Evolutionary conservation across 257 asterid species (phyloP), one percentile per base, ranked within the genome.

Genomic region (Penstemon newberryi): DNA sequence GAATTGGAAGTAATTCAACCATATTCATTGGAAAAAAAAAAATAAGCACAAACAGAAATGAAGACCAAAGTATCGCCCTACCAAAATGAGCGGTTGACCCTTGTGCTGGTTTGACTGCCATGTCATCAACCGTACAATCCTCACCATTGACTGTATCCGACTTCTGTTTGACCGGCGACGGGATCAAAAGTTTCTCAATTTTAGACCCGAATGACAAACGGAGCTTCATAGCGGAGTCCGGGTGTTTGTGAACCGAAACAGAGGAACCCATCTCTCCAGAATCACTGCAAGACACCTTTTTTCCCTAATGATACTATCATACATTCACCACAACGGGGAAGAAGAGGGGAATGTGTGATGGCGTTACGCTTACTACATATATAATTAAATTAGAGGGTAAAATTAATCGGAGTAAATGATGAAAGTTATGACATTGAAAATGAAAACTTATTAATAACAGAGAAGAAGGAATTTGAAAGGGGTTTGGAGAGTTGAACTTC

Each of bases 141-240:
- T 15, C 74, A 10, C 62, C 78, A 75, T 60, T 72, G 72, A 70
- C 63, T 46, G 41, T 13, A 5, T 66, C 68, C 65, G 78, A 42
- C 33, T 70, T 71, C 10, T 64, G 78, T 70, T 84, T 86, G 69
- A 75, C 73, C 1, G 83, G 85, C 33, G 91, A 78, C 0, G 86
- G 79, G 62, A 51, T 65, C 60, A 44, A 25, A 39, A 70, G 77
- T 62, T 58, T 61, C 49, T 66, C 81, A 39, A 70, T 74, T 46
- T 82, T 79, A 10, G 85, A 77, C 50, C 72, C 77, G 15, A 75
- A 65, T 43, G 84, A 79, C 7, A 81, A 57, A 42, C 70, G 67
- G 44, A 76, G 66, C 63, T 83, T 81, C 76, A 72, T 52, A 61
- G 83, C 82, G 56, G 95, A 73, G 1, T 77, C 81, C 3, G 84